These are phyloP conservation scores for Ramalina intermedia DNA, from an alignment of 495 filamentous ascomycete genomes.

Conservation along the genomic window DNA sequence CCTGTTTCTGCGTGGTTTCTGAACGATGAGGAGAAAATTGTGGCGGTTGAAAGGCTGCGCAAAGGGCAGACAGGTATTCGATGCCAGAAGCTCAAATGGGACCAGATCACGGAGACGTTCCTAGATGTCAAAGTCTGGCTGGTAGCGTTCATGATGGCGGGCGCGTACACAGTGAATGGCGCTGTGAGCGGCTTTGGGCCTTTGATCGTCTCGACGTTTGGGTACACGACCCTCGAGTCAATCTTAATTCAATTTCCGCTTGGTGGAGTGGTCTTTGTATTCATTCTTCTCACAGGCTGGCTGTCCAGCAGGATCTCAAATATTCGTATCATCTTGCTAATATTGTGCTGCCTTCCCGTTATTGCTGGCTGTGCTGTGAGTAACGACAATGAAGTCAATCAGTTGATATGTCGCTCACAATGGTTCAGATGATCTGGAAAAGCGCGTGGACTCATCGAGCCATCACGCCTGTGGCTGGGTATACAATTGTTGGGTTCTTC, in stretches of 20 bases:
- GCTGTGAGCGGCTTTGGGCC: constrained; percentile 66
- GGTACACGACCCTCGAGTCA: constrained; percentile 39
- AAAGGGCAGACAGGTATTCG: constrained; percentile 38
- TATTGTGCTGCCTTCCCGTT: constrained; percentile 52
- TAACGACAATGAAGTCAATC: too few relatives aligned
- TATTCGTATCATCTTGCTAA: constrained; percentile 47
- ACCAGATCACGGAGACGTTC: constrained; percentile 34
- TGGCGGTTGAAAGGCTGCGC: constrained; percentile 38
- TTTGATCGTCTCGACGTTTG: constrained; percentile 60
- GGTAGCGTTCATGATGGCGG: constrained; percentile 41
- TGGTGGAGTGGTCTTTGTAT: constrained; percentile 46
- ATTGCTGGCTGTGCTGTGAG: constrained; percentile 46
- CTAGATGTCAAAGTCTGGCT: constrained; percentile 38
- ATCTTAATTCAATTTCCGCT: constrained; percentile 64
- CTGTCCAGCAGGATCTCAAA: constrained; percentile 44
- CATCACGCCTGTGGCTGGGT: constrained; percentile 49
- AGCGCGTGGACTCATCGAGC: constrained; percentile 49
- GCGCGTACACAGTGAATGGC: constrained; percentile 56
- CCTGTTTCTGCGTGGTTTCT: constrained; percentile 40
- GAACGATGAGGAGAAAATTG: constrained; percentile 32
- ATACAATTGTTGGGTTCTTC: constrained; percentile 57
- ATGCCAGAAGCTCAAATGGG: constrained; percentile 35
- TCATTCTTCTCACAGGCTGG: constrained; percentile 50
- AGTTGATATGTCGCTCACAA: too few relatives aligned
- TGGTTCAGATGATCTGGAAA: constrained; percentile 49